A percentile compares a stretch with the other conserved stretches of the same genome.
These are phyloP conservation scores for Fusarium humuli DNA, from an alignment of 2,329 filamentous ascomycete genomes.

Conservation along the genomic window DNA sequence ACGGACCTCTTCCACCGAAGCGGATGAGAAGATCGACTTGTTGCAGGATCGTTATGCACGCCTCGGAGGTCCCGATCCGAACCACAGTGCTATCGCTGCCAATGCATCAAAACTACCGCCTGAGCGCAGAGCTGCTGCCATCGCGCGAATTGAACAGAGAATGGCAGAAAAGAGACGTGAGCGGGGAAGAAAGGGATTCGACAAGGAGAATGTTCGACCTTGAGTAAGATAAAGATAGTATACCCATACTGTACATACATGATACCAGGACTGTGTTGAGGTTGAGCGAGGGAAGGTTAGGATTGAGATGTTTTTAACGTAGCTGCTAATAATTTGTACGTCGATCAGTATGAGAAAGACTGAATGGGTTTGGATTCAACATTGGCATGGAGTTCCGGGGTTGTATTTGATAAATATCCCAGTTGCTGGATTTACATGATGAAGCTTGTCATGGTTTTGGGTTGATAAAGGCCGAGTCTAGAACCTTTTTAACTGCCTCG, in stretches of 20 bases:
- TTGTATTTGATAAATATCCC: constrained; percentile 20
- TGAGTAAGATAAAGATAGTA: constrained; percentile 36
- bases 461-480: constrained; percentile 24
- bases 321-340: constrained; percentile 26
- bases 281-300: constrained; percentile 2
- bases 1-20: constrained; percentile 32
- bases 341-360: constrained; percentile 2
- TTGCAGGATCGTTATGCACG: constrained; percentile 59
- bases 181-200: constrained; percentile 49
- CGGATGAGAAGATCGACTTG: constrained; percentile 57
- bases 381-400: constrained; percentile 44
- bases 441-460: constrained; percentile 35
- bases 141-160: constrained; percentile 66
- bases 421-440: constrained; percentile 41
- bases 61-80: constrained; percentile 55
- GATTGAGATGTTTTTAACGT: constrained; percentile 33
- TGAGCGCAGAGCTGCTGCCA: constrained; percentile 64
- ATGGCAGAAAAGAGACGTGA: constrained; percentile 62
- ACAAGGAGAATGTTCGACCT: constrained; percentile 66
- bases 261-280: constrained; percentile 19
- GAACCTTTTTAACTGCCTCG: constrained; percentile 10
- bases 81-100: constrained; percentile 49
- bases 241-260: constrained; percentile 9
- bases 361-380: constrained; percentile 13
- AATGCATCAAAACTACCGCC: constrained; percentile 61